Conservation (phyloP, 768 basidiomycete genomes). For the Mycena chlorophos region DNA sequence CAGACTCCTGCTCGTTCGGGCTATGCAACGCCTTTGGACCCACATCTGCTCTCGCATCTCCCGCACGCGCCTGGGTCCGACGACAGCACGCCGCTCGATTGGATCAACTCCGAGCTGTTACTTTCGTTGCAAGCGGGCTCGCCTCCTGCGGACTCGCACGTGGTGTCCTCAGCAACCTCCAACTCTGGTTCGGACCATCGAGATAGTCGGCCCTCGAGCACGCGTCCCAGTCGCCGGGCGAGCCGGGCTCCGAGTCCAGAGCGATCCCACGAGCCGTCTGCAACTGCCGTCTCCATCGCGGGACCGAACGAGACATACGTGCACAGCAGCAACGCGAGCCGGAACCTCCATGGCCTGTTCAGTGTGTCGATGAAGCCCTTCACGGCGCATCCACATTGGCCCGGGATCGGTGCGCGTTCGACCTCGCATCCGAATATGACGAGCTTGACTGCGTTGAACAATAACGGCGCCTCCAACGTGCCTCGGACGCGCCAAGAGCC, state of each 20-base stretch:
- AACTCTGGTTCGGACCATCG: conserved; percentile 24
- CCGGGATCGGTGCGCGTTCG: conserved; percentile 27
- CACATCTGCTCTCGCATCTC: conserved; percentile 40
- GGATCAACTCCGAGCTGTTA: conserved; percentile 85
- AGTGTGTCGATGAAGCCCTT: conserved; percentile 66
- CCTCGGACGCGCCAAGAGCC: too few relatives aligned
- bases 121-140: conserved; percentile 49
- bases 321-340: conserved; percentile 52
- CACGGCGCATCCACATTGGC: conserved; percentile 44
- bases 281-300: conserved; percentile 17
- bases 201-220: conserved; percentile 29
- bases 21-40: conserved; percentile 40
- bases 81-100: conserved; percentile 57
- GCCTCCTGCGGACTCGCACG: conserved; percentile 30
- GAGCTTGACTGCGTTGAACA: conserved; percentile 2
- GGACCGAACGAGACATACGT: conserved; percentile 49
- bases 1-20: conserved; percentile 30
- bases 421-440: conserved; percentile 29
- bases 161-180: conserved; percentile 16
- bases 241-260: conserved; percentile 65
- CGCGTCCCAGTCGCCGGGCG: conserved; percentile 32
- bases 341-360: conserved; percentile 53
- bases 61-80: conserved; percentile 49
- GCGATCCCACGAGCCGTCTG: conserved; percentile 23
- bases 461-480: too few relatives aligned